Base-by-base conservation (phyloP, 2,329 filamentous ascomycete genomes). In the Arthrinium phaeospermum region DNA sequence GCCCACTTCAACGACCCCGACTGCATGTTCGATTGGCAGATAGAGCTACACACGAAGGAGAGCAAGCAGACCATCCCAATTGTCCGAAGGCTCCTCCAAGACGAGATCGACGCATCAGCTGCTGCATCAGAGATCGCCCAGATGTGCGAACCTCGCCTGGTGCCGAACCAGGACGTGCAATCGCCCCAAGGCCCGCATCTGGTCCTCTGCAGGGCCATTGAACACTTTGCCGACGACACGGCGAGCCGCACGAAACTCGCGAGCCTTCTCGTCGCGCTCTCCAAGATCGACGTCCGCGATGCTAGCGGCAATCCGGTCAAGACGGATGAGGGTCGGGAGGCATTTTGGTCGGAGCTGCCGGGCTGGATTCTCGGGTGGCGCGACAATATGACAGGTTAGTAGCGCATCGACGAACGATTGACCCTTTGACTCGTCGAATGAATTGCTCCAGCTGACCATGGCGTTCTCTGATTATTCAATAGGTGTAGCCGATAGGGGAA, bases 261-360 rank as follows among this genome's bases (percentile, higher is more conserved):
- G 6, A 22, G 6, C 10, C 24, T 67, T n/a, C 34, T 67, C 34
- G 22, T 45, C 19, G 34, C 6, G 7, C 64, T 67, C 22, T n/a
- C 64, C 64, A 41, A 67, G 19, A 45, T n/a, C 10, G 64, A 67
- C 14, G 16, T 67, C 37, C 64, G 37, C 64, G 64, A 67, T 30
- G 30, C 16, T 3, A 24, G 37, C 64, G 64, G 64, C 37, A 22
- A 67, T 12, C 34, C 37, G 8, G 37, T 67, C n/a, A 24, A 8
- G 12, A 16, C 14, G 37, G 64, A 44, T 16, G 22, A 4, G 57
- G 57, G 57, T 27, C 57, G 57, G 7, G 13, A 16, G 64, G 6
- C 24, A 3, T 67, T 67, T 3, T 67, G 64, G 64, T 67, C 64
- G 6, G 64, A 67, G 37, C 34, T 67, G 64, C 64, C 64, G 16